Conservation (phyloP, 2,329 filamentous ascomycete genomes). For the Phoma sp. region DNA sequence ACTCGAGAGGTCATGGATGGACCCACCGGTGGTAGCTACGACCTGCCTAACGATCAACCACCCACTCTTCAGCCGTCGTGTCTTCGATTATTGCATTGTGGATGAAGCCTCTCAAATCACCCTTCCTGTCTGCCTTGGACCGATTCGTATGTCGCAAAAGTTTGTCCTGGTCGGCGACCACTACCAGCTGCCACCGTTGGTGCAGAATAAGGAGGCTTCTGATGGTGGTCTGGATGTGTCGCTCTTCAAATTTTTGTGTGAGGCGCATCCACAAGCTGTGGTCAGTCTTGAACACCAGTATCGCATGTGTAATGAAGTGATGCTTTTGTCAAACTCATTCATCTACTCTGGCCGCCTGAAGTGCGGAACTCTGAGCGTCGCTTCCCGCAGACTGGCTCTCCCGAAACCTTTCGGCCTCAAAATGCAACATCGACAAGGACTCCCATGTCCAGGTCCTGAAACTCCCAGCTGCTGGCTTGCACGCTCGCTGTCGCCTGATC, state of each 20-base stretch:
- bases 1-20: conserved; percentile 81
- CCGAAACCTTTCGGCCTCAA: conserved; percentile 54
- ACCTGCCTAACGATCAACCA: conserved; percentile 94
- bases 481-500: conserved; percentile 70
- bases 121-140: conserved; percentile 89
- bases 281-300: conserved; percentile 95
- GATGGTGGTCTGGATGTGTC: conserved; percentile 88
- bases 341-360: conserved; percentile 92
- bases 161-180: conserved; percentile 98
- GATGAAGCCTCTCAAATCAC: conserved; percentile 99
- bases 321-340: conserved; percentile 88
- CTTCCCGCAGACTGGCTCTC: conserved; percentile 70
- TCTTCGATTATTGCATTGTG: conserved; percentile 98
- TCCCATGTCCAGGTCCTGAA: conserved; percentile 1
- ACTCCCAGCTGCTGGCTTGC: conserved; percentile 71
- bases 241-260: conserved; percentile 91
- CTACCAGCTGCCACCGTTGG: conserved; percentile 91
- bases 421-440: conserved; percentile 38
- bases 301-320: conserved; percentile 97
- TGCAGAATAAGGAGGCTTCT: conserved; percentile 87
- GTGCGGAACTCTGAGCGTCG: conserved; percentile 81
- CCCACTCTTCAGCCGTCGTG: conserved; percentile 81
- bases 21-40: conserved; percentile 87
- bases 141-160: conserved; percentile 87
- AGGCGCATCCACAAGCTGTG: conserved; percentile 83